Evolutionary conservation across 331 rosid species (phyloP).

Genomic region (Stylosanthes scabra): DNA sequence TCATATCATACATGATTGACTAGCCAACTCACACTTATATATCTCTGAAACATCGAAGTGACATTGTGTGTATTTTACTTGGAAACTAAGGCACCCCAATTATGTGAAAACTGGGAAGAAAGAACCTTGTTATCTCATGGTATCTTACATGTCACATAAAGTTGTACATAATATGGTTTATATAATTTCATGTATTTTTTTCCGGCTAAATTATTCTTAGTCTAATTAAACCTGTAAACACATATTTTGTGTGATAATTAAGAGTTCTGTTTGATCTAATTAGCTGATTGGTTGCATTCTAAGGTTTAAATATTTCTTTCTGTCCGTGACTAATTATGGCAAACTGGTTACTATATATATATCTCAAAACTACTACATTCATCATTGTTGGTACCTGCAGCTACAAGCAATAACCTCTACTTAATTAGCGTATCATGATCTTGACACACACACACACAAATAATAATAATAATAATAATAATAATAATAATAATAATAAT

Average conservation of each 20-base stretch:
- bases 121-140: conserved; percentile 5
- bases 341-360: conserved; percentile 12
- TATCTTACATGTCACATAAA: conserved; percentile 71
- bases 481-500: too few relatives aligned
- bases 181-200: not conserved
- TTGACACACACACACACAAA: not conserved
- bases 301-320: conserved; percentile 37
- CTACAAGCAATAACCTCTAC: conserved; percentile 18
- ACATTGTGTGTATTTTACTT: conserved; percentile 60
- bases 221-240: not conserved
- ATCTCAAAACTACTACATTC: not conserved
- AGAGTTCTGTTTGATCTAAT: conserved; percentile 3
- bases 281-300: conserved; percentile 40
- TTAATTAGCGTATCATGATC: not conserved
- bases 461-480: too few relatives aligned
- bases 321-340: not conserved
- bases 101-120: not conserved
- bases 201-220: not conserved
- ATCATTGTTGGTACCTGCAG: not conserved
- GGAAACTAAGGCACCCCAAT: conserved; percentile 44
- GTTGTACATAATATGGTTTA: conserved; percentile 25
- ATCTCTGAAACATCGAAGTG: conserved; percentile 33
- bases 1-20: conserved; percentile 43
- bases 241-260: not conserved
- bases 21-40: conserved; percentile 59